Evolutionary conservation across 441 rosid species (phyloP).

Genomic region (Corymbia citriodora): DNA sequence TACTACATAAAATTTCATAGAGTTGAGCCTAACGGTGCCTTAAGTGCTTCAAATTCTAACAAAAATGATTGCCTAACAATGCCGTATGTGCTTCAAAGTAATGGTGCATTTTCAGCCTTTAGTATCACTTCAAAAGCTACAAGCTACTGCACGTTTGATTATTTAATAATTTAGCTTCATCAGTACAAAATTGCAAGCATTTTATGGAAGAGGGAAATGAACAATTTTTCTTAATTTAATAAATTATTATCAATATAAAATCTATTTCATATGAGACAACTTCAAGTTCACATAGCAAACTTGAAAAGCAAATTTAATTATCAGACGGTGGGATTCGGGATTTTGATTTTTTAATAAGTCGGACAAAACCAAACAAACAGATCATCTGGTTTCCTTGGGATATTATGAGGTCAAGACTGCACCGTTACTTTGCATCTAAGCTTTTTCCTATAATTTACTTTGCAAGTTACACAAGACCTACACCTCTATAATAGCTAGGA

Average conservation of each 20-base stretch:
- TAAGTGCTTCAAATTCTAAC: not conserved
- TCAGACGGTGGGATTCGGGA: not conserved
- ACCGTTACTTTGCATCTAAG: too few species aligned
- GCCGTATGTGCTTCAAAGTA: not conserved
- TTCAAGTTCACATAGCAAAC: not conserved
- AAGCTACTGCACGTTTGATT: not conserved
- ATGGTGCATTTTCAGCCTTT: not conserved
- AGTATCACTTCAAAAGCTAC: not conserved
- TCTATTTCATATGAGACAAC: not conserved
- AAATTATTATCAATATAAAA: not conserved
- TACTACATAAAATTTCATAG: not conserved
- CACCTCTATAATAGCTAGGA: not conserved
- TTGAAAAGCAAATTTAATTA: not conserved
- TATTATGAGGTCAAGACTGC: not conserved
- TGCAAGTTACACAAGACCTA: not conserved
- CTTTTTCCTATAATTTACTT: too few species aligned
- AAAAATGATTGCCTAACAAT: too few species aligned
- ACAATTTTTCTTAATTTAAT: not conserved
- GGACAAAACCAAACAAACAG: not conserved
- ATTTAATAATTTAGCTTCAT: too few species aligned
- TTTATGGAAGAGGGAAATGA: not conserved
- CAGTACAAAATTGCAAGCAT: too few species aligned
- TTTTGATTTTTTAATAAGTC: not conserved
- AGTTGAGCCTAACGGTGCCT: not conserved
- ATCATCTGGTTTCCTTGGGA: not conserved